phyloP scores from a whole-genome alignment of 129 eudicot genomes.

The Flaveria trinervia region DNA sequence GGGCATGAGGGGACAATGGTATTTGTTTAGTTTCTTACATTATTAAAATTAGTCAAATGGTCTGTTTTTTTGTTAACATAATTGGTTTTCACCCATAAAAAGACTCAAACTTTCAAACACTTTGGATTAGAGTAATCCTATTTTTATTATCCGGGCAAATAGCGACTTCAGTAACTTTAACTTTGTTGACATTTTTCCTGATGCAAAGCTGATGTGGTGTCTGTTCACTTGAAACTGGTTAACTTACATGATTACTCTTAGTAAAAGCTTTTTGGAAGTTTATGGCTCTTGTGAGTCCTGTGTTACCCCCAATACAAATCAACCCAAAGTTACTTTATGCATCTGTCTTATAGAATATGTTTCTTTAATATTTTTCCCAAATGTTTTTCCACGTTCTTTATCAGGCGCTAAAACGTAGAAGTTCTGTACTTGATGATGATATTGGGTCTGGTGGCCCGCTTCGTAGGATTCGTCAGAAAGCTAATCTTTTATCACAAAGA shows the following conservation, averaged over 20 bases:
- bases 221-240: not conserved
- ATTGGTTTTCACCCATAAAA: constrained; percentile 2
- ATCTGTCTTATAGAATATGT: not conserved
- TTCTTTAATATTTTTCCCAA: not conserved
- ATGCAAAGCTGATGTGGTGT: not conserved
- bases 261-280: not conserved
- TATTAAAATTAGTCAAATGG: not conserved
- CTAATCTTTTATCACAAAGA: constrained; percentile 54
- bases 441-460: constrained; percentile 76
- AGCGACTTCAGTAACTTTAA: constrained; percentile 1
- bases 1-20: constrained; percentile 52
- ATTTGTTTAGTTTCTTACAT: not conserved
- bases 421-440: constrained; percentile 66
- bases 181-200: not conserved
- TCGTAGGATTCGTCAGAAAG: constrained; percentile 78
- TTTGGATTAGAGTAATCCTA: not conserved
- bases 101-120: not conserved
- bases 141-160: not conserved
- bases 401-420: constrained; percentile 79
- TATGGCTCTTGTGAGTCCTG: not conserved
- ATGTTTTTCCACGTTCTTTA: constrained; percentile 9
- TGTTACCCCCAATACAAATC: not conserved
- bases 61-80: not conserved
- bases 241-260: not conserved
- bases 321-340: not conserved